Evolutionary conservation across 148 eudicot genomes (phyloP).

Genomic region (Persicaria maculosa): DNA sequence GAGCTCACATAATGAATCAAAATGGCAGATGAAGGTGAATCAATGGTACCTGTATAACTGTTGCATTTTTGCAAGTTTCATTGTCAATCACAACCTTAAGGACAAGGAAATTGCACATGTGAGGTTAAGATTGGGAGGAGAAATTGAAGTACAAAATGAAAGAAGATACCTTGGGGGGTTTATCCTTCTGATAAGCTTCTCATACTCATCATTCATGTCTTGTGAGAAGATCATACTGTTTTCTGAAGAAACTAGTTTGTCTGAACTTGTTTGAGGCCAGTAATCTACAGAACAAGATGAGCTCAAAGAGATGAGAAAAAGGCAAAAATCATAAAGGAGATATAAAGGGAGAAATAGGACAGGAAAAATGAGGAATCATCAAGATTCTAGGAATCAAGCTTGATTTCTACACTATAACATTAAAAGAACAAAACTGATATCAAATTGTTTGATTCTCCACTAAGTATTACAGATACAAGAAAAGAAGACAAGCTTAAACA

Average conservation of each 20-base stretch:
- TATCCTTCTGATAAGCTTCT: slow-evolving; percentile 87
- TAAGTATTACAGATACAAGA: no score
- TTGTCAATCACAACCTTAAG: slow-evolving; percentile 86
- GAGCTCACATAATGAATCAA: background rate
- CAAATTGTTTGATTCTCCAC: no score
- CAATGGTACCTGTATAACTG: slow-evolving; percentile 65
- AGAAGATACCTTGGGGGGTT: slow-evolving; percentile 71
- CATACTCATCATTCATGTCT: slow-evolving; percentile 78
- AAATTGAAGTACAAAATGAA: background rate
- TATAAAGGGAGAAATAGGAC: background rate
- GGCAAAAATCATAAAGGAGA: background rate
- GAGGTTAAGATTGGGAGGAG: background rate
- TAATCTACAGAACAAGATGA: background rate
- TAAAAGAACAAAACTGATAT: no score
- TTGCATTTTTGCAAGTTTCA: slow-evolving; percentile 78
- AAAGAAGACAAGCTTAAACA: no score
- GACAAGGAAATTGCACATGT: slow-evolving; percentile 13
- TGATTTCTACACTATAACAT: no score
- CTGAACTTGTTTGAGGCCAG: slow-evolving; percentile 9
- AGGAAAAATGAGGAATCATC: background rate
- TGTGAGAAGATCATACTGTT: slow-evolving; percentile 55
- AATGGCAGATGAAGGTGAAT: background rate
- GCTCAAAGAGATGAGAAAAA: background rate
- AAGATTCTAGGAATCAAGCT: background rate
- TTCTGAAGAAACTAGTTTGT: slow-evolving; percentile 33